Percentiles rank a stretch among this genome's conserved stretches.
These are phyloP conservation scores for Protomyces inouyei DNA, from an alignment of 1,139 yeast species.

Conservation along the genomic window DNA sequence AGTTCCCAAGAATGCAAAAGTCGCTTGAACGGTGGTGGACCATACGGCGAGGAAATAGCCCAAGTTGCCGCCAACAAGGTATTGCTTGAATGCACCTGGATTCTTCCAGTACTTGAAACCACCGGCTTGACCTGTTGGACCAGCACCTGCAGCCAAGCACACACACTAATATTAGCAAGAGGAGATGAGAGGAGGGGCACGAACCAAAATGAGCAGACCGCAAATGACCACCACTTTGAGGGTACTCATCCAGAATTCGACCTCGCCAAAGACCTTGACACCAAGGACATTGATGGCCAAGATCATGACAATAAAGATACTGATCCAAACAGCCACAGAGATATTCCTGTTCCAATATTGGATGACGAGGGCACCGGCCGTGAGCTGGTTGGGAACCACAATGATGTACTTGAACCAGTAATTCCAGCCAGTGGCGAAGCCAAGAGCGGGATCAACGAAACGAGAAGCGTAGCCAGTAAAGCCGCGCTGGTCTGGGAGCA, in stretches of 20 bases:
- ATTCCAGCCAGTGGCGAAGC: constrained; percentile 73
- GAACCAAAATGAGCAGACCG: constrained; percentile 32
- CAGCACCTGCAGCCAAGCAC: constrained; percentile 46
- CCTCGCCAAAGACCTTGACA: constrained; percentile 52
- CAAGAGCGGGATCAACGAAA: constrained; percentile 80
- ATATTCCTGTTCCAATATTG: constrained; percentile 35
- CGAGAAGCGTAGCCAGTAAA: constrained; percentile 48
- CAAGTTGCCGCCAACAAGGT: constrained; percentile 41
- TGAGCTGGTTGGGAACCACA: constrained; percentile 42
- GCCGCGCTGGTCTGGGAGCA: constrained; percentile 39
- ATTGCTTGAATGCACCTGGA: constrained; percentile 58
- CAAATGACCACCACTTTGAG: constrained; percentile 56
- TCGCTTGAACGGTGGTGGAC: constrained; percentile 54
- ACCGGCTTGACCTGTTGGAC: constrained; percentile 55
- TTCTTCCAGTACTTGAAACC: constrained; percentile 64
- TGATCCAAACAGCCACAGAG: constrained; percentile 34
- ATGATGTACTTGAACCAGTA: constrained; percentile 70
- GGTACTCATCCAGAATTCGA: constrained; percentile 49
- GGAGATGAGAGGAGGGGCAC: too few relatives aligned
- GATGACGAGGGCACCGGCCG: constrained; percentile 42
- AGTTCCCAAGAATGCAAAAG: constrained; percentile 69
- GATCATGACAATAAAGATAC: constrained; percentile 38
- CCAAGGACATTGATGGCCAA: constrained; percentile 35
- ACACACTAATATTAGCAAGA: constrained; percentile 31
- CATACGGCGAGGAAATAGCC: constrained; percentile 60